Evolutionary conservation across 2,329 filamentous ascomycete species (phyloP).

Genomic region (Curvularia spicifera): DNA sequence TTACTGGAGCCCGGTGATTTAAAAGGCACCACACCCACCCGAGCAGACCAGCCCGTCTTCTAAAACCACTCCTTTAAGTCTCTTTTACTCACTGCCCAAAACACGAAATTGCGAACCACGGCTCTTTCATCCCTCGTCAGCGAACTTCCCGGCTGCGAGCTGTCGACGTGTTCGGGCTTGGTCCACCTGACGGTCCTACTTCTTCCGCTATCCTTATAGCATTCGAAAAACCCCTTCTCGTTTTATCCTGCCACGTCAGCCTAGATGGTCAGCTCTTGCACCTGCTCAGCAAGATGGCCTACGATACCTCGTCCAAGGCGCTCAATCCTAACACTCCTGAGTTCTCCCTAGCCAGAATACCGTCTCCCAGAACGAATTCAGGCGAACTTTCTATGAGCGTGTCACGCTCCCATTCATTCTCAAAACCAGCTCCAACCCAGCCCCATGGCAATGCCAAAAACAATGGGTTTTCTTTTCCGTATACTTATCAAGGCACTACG

Average conservation of each 20-base stretch:
- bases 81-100: background rate
- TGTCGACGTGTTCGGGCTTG: background rate
- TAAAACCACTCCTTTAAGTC: background rate
- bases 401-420: background rate
- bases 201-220: background rate
- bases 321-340: background rate
- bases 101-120: background rate
- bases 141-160: background rate
- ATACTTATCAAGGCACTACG: background rate
- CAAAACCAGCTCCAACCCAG: background rate
- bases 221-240: background rate
- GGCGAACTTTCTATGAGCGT: background rate
- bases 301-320: background rate
- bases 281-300: background rate
- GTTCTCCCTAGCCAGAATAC: background rate
- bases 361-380: background rate
- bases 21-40: background rate
- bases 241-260: background rate
- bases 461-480: background rate
- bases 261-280: background rate
- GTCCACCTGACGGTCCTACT: background rate
- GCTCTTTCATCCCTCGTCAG: background rate
- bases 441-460: background rate
- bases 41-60: background rate
- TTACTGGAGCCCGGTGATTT: constrained; percentile 4